phyloP scores from a whole-genome alignment of 2,329 filamentous ascomycete species.

The Colletotrichum sojae region DNA sequence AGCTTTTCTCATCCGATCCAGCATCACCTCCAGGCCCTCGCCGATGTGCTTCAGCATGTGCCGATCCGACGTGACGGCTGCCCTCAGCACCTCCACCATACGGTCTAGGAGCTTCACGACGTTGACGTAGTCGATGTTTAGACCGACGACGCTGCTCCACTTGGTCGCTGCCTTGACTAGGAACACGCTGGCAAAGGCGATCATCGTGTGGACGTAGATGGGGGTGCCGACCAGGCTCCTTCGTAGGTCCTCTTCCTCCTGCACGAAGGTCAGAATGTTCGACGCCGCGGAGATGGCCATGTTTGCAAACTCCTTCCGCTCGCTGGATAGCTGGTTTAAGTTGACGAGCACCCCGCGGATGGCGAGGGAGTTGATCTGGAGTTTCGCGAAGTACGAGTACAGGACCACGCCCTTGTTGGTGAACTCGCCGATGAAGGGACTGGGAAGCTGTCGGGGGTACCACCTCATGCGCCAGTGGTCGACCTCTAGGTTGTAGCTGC shows the following conservation, averaged over 20 bases:
- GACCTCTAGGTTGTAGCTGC: constrained; percentile 58
- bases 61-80: constrained; percentile 50
- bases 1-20: constrained; percentile 33
- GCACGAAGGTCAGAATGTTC: constrained; percentile 55
- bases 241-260: constrained; percentile 51
- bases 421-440: constrained; percentile 48
- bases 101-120: constrained; percentile 49
- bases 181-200: constrained; percentile 53
- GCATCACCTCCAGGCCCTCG: constrained; percentile 52
- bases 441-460: constrained; percentile 41
- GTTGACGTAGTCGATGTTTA: constrained; percentile 51
- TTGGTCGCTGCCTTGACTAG: constrained; percentile 53
- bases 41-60: constrained; percentile 56
- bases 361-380: constrained; percentile 51
- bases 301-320: constrained; percentile 40
- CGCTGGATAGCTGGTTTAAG: constrained; percentile 11
- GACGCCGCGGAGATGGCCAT: constrained; percentile 48
- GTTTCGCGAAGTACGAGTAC: constrained; percentile 47
- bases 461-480: constrained; percentile 55
- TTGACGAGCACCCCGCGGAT: constrained; percentile 16
- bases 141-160: constrained; percentile 50
- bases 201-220: constrained; percentile 55
- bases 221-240: constrained; percentile 51
- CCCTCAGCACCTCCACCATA: constrained; percentile 50
- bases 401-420: constrained; percentile 57